Evolutionary conservation across 148 eudicot species (phyloP).

Genomic region (Nepenthes gracilis): DNA sequence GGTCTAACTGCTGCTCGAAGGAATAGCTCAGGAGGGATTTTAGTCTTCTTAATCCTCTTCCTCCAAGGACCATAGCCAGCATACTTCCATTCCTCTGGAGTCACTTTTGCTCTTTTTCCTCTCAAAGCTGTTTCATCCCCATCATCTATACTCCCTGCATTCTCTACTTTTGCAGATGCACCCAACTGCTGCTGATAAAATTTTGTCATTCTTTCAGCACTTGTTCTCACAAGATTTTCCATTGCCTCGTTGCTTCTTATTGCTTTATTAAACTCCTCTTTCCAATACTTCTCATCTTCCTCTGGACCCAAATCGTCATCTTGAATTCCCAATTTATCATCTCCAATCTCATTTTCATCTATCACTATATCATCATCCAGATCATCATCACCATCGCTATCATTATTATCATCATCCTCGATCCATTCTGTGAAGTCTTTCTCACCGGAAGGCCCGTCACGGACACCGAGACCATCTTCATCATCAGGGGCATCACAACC

Average conservation of each 20-base stretch:
- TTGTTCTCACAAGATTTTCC: conserved; percentile 54
- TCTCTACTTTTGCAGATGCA: conserved; percentile 23
- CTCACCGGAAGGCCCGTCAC: conserved; percentile 12
- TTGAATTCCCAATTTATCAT: conserved; percentile 31
- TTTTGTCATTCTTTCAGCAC: conserved; percentile 29
- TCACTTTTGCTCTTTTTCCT: conserved; percentile 54
- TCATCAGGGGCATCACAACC: conserved; percentile 97
- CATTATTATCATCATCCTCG: conserved; percentile 45
- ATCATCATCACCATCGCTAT: conserved; percentile 19
- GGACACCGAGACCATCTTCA: conserved; percentile 24
- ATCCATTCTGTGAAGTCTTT: conserved; percentile 60
- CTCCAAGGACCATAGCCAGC: conserved; percentile 57
- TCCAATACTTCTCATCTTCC: conserved; percentile 64
- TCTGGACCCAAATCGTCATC: conserved; percentile 47
- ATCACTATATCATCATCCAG: conserved; percentile 28
- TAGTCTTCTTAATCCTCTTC: conserved; percentile 67
- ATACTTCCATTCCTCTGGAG: conserved; percentile 57
- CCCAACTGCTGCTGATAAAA: conserved; percentile 35
- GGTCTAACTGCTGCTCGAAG: conserved; percentile 83
- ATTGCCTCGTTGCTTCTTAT: conserved; percentile 61
- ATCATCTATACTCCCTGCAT: conserved; percentile 5
- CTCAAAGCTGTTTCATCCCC: conserved; percentile 42
- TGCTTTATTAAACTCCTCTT: conserved; percentile 69
- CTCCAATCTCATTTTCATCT: conserved; percentile 28
- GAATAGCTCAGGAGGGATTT: conserved; percentile 77